A percentile compares a stretch with the other conserved stretches of the same genome.
phyloP scores from a whole-genome alignment of 2,329 filamentous ascomycete genomes.

The Claviceps africana region DNA sequence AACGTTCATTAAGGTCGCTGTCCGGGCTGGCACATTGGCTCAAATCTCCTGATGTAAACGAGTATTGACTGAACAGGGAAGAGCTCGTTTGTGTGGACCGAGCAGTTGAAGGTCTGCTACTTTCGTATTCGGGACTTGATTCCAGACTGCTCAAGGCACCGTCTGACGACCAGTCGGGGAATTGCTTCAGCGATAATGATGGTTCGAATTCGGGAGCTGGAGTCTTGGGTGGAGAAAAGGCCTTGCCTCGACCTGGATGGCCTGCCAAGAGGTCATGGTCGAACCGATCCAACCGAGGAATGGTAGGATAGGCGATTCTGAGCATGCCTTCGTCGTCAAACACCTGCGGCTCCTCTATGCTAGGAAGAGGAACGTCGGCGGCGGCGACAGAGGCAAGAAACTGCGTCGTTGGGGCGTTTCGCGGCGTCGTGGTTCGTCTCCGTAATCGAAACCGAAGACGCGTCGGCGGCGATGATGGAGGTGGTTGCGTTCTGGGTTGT shows the following conservation, averaged over 20 bases:
- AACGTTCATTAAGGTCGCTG: constrained; percentile 14
- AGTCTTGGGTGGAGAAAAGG: constrained; percentile 45
- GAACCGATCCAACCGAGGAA: constrained; percentile 22
- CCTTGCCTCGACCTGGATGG: constrained; percentile 22
- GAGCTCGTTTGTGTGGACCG: constrained; percentile 44
- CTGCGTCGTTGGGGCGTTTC: constrained; percentile 46
- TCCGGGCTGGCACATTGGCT: constrained; percentile 38
- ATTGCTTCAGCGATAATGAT: constrained; percentile 31
- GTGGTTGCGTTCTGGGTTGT: not conserved
- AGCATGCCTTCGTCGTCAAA: constrained; percentile 30
- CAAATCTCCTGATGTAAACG: constrained; percentile 41
- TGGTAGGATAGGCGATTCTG: constrained; percentile 18
- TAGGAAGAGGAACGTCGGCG: constrained; percentile 49
- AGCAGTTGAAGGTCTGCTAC: constrained; percentile 45
- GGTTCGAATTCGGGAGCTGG: constrained; percentile 35
- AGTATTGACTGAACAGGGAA: constrained; percentile 43
- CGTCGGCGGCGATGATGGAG: constrained; percentile 25
- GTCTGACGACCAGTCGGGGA: constrained; percentile 45
- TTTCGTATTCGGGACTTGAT: constrained; percentile 44
- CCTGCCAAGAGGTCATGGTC: constrained; percentile 16
- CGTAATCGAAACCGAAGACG: constrained; percentile 39
- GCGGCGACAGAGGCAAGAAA: constrained; percentile 55
- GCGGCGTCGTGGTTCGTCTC: constrained; percentile 36
- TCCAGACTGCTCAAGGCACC: constrained; percentile 43
- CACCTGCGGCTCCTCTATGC: constrained; percentile 43